Evolutionary conservation across 495 filamentous ascomycete species (phyloP), one percentile per base, ranked within the genome.

Genomic region (Aspergillus asperescens): DNA sequence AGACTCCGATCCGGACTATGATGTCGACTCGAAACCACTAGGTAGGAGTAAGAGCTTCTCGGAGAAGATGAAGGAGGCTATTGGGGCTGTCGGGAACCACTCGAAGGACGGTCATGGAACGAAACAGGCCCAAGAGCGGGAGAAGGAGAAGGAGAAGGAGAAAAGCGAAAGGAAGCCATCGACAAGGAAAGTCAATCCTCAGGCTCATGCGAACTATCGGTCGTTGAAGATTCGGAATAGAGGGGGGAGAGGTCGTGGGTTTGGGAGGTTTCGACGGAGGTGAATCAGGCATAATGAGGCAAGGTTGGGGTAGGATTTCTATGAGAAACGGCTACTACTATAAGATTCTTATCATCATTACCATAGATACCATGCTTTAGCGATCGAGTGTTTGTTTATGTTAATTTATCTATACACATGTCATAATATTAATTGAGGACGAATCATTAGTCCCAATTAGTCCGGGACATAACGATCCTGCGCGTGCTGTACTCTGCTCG

Each of bases 121-220:
- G 10, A 51, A 43, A 12, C 25, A 19, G n/a, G 10, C 32, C 32
- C 55, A 57, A 42, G 70, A 66, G 49, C 61, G 63, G 28, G 68
- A 70, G 49, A 47, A 56, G 9, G 67, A 74, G 57, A 62, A 55
- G 10, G 44, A 31, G 15, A 63, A 60, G 28, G 73, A 69, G 43
- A 56, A 60, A 12, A 47, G 59, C 44, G 76, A 73, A 48, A 76
- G 83, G 19, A 83, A 83, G 63, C 81, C 79, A 56, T 69, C 69
- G 13, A 71, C 66, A 19, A 79, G 81, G 54, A 95, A 88, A 69
- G 73, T 90, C 41, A 87, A 81, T 48, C 83, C 85, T 5, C 69
- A 83, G 41, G 86, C 90, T 2, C 83, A 91, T 70, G 80, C 87
- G 19, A 96, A 96, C 60, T 96, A 89, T 65, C 81, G 86, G 53